These are phyloP conservation scores for Apiospora rasikravindrae DNA, from an alignment of 2,329 filamentous ascomycete species.

Conservation along the genomic window DNA sequence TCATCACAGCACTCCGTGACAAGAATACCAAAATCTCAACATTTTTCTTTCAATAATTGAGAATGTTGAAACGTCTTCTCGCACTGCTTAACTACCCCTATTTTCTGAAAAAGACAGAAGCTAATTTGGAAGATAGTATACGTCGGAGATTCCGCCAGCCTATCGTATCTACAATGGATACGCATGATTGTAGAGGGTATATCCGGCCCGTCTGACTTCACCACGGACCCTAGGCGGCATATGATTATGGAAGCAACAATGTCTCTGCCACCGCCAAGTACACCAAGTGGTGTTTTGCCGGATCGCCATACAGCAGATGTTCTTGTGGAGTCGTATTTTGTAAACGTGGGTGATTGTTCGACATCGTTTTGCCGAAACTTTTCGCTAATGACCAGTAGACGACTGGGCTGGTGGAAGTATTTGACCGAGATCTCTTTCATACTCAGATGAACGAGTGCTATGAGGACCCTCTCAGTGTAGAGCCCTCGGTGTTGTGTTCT, in stretches of 20 bases:
- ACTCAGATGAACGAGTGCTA: constrained; percentile 59
- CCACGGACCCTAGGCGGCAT: constrained; percentile 60
- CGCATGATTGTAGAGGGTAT: constrained; percentile 63
- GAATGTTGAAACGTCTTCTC: not conserved
- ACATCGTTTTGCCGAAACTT: not conserved
- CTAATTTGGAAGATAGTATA: constrained; percentile 50
- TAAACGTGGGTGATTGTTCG: constrained; percentile 51
- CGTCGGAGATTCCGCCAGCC: constrained; percentile 65
- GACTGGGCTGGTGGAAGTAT: constrained; percentile 64
- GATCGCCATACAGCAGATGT: constrained; percentile 58
- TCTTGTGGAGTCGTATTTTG: constrained; percentile 64
- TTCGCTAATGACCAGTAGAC: constrained; percentile 48
- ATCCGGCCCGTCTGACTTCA: constrained; percentile 61
- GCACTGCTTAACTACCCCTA: not conserved
- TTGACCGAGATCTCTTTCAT: constrained; percentile 58
- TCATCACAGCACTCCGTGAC: not conserved
- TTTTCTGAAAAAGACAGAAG: not conserved
- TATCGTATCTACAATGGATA: constrained; percentile 65
- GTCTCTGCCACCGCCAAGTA: constrained; percentile 49
- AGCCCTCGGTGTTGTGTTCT: constrained; percentile 60
- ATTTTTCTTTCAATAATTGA: not conserved
- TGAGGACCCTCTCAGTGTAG: constrained; percentile 54
- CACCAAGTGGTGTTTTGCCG: constrained; percentile 59
- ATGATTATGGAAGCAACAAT: constrained; percentile 62
- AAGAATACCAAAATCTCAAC: no score